A percentile compares a stretch with the other conserved stretches of the same genome.
Conservation (phyloP, 768 basidiomycete genomes). For the Dendrothele bispora region DNA sequence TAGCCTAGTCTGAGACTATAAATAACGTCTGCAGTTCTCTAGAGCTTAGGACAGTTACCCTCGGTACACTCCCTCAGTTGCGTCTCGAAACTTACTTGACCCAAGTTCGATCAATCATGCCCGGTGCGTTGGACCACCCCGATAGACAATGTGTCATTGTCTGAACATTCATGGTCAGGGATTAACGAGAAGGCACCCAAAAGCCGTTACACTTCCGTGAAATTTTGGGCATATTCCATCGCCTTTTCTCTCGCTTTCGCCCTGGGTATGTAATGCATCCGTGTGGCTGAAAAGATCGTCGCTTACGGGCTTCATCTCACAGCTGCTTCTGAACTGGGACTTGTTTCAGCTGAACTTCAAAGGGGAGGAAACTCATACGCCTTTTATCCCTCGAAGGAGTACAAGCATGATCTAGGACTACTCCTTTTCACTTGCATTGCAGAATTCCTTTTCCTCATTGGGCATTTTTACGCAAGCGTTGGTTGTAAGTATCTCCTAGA, state of each 20-base stretch:
- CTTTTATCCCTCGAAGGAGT: conserved; percentile 27
- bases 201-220: conserved; percentile 2
- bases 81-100: too few relatives aligned
- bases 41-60: too few relatives aligned
- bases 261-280: conserved; percentile 20
- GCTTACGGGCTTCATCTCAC: background rate
- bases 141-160: too few relatives aligned
- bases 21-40: too few relatives aligned
- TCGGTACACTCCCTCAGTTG: too few relatives aligned
- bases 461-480: conserved; percentile 23
- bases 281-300: background rate
- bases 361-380: conserved; percentile 23
- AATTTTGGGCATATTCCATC: conserved; percentile 15
- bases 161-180: too few relatives aligned
- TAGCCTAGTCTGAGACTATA: too few relatives aligned
- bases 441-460: conserved; percentile 23
- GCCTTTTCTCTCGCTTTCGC: conserved; percentile 25
- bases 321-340: conserved; percentile 25
- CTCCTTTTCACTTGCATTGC: conserved; percentile 25
- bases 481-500: conserved; percentile 19
- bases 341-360: conserved; percentile 31
- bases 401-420: conserved; percentile 29
- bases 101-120: too few relatives aligned
- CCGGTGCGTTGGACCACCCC: too few relatives aligned
- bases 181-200: conserved; percentile 5